A percentile compares a stretch with the other conserved stretches of the same genome.
Conservation (phyloP, 2,329 filamentous ascomycete genomes). For the Fusarium beomiforme region DNA sequence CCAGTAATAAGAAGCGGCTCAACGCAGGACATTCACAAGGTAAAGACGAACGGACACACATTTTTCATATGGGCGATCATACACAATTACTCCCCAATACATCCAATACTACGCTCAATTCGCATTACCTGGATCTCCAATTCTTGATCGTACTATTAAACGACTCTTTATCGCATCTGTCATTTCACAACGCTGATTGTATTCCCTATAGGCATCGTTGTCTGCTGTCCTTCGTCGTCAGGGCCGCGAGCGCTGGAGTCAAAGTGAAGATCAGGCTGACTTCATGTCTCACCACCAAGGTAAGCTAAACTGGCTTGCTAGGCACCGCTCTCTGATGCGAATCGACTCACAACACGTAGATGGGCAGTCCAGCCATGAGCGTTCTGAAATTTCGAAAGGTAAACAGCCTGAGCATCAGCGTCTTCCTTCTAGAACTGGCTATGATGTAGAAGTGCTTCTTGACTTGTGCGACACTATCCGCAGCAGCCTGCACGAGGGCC, state of each 20-base stretch:
- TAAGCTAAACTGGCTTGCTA: constrained; percentile 16
- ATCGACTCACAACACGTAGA: constrained; percentile 31
- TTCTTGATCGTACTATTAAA: neutral
- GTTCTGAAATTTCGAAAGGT: constrained; percentile 1
- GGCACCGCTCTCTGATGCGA: neutral
- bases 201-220: constrained; percentile 26
- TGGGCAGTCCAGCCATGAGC: constrained; percentile 20
- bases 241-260: constrained; percentile 18
- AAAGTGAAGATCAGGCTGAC: constrained; percentile 23
- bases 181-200: constrained; percentile 9
- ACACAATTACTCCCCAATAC: neutral
- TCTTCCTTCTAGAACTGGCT: constrained; percentile 1
- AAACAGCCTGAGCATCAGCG: neutral
- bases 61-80: neutral
- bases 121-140: neutral
- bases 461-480: constrained; percentile 57
- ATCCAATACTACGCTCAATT: neutral
- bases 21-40: constrained; percentile 18
- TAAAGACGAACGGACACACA: constrained; percentile 5
- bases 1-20: constrained; percentile 6
- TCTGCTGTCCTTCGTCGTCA: constrained; percentile 21
- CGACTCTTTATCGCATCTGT: neutral
- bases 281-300: constrained; percentile 31
- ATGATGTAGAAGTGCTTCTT: constrained; percentile 41
- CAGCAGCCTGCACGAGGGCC: constrained; percentile 46